Base-by-base conservation (phyloP, 306 rosid genomes). In the Casuarina equisetifolia region DNA sequence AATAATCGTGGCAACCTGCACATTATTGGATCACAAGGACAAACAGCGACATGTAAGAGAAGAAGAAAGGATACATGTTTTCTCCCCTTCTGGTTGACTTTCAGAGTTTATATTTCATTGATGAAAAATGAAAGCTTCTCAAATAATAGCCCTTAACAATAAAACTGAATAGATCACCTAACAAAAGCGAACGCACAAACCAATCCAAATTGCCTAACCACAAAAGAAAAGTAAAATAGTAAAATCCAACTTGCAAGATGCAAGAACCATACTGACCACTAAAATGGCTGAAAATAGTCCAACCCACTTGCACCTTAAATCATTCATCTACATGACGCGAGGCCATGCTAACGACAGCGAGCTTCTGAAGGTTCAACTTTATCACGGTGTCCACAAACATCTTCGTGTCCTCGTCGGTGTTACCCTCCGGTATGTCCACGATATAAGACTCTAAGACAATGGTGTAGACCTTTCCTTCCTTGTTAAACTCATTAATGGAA, bases 341-440 rank as follows among this genome's bases (percentile, higher is more conserved):
- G 39, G 90, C 75, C 72, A 72, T 78, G 35, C 96, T 91, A 2
- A 85, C 84, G 43, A 82, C 89, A 6, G 83, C 91, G 68, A 95
- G 99, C 83, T 95, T 95, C 62, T 92, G 97, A 79, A 92, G 96
- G 72, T 95, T 95, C 74, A 95, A 90, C 82, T 88, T 95, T 1
- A 95, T 87, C 0, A 92, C 99, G 2, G 97, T 95, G 66, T 95
- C 99, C 1, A 52, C 92, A 13, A 92, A 95, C 97, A 92, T 92
- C 91, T 91, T 91, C 0, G 99, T 95, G 44, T 95, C 99, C 45
- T 87, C 97, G 3, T 80, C 90, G 1, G 97, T 89, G 53, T 95
- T 95, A 25, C 98, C 98, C 57, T 88, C 87, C 0, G 98, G 98
- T 72, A 94, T 89, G 25, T 94, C 89, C 16, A 94, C 98, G 17